Percentiles rank a stretch among this genome's conserved stretches.
These are phyloP conservation scores for Mortierella sp. DNA, from an alignment of 371 early-diverging fungal genomes.

Conservation along the genomic window DNA sequence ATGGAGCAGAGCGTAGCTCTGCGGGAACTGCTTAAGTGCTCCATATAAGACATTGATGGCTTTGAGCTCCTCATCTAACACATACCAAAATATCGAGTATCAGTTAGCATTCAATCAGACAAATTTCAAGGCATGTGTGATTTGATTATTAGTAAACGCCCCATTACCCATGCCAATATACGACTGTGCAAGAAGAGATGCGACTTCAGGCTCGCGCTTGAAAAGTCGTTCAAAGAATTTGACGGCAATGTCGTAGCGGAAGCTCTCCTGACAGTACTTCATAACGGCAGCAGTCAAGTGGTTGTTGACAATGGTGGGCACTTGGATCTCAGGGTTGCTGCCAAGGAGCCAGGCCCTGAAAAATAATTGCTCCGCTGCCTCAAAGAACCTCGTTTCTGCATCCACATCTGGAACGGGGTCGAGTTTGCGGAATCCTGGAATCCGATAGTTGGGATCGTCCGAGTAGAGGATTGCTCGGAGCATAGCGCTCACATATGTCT, in stretches of 20 bases:
- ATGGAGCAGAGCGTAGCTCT: conserved; percentile 84
- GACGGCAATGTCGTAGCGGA: conserved; percentile 81
- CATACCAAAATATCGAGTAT: too few relatives aligned
- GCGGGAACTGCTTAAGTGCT: conserved; percentile 79
- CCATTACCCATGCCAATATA: conserved; percentile 74
- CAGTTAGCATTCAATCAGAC: too few relatives aligned
- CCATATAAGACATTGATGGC: conserved; percentile 87
- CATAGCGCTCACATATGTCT: conserved; percentile 87
- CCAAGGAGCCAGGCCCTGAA: conserved; percentile 94
- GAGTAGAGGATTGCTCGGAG: conserved; percentile 91
- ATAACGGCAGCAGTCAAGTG: conserved; percentile 85
- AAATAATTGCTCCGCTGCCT: conserved; percentile 84
- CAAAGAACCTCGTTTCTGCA: conserved; percentile 84
- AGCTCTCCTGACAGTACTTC: conserved; percentile 87
- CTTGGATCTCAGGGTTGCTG: conserved; percentile 91
- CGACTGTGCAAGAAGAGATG: conserved; percentile 82
- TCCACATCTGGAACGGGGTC: conserved; percentile 81
- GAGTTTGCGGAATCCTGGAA: conserved; percentile 88
- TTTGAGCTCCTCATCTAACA: conserved; percentile 85
- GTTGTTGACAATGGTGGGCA: conserved; percentile 88
- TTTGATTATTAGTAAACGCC: too few relatives aligned
- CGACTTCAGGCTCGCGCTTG: conserved; percentile 88
- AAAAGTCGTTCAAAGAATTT: conserved; percentile 84
- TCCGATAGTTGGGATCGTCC: conserved; percentile 84
- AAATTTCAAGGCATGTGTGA: too few relatives aligned